Conservation (phyloP, 1,284 basidiomycete genomes). For the Pascua guehoae region DNA sequence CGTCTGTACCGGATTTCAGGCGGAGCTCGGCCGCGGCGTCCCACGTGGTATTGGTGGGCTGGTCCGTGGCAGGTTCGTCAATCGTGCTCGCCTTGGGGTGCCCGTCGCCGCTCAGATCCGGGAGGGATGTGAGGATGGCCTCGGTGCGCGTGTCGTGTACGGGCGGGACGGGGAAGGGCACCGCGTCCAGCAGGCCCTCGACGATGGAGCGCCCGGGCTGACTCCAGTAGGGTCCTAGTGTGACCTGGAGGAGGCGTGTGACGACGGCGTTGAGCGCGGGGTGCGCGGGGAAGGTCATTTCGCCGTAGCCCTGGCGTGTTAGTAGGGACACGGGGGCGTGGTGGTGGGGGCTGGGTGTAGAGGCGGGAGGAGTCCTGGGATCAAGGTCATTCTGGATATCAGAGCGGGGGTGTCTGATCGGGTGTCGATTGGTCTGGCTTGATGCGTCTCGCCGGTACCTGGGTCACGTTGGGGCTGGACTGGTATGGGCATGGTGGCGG, state of each 20-base stretch:
- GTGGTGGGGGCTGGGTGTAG: too few relatives aligned
- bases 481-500: too few relatives aligned
- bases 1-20: constrained; percentile 19
- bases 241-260: constrained; percentile 27
- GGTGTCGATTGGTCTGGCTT: too few relatives aligned
- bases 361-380: too few relatives aligned
- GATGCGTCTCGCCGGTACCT: too few relatives aligned
- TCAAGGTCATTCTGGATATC: too few relatives aligned
- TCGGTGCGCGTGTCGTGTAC: background rate
- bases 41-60: constrained; percentile 22
- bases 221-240: constrained; percentile 70
- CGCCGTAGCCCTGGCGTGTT: constrained; percentile 64
- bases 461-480: too few relatives aligned
- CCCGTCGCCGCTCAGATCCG: constrained; percentile 51
- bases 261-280: constrained; percentile 62
- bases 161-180: constrained; percentile 59
- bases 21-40: constrained; percentile 26
- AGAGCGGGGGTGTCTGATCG: too few relatives aligned
- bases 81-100: constrained; percentile 10
- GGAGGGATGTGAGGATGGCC: constrained; percentile 38
- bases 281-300: constrained; percentile 64
- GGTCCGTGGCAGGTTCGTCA: constrained; percentile 3
- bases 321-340: background rate
- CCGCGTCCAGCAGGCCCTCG: constrained; percentile 64
- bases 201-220: constrained; percentile 74